Evolutionary conservation across 2,329 filamentous ascomycete genomes (phyloP).

Genomic region (Neurospora crassa): DNA sequence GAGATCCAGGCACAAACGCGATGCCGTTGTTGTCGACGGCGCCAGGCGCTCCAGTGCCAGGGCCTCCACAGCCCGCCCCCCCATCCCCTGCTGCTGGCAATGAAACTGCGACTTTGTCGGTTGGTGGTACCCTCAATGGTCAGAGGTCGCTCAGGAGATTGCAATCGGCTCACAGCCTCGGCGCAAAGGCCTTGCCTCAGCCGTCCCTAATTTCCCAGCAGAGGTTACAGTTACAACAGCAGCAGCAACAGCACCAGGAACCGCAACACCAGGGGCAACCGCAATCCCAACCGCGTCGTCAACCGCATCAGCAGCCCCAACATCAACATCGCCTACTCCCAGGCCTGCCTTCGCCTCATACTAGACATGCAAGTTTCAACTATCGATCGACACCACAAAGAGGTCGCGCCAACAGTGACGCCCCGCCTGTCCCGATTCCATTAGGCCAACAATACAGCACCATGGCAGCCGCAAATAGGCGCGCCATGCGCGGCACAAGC

Average conservation of each 20-base stretch:
- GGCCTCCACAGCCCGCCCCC: not conserved
- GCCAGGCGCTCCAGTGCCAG: not conserved
- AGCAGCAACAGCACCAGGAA: conserved; percentile 28
- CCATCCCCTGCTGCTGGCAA: not conserved
- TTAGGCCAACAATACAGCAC: conserved; percentile 14
- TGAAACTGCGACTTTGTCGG: not conserved
- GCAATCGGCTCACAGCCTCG: conserved; percentile 64
- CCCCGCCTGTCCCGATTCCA: conserved; percentile 25
- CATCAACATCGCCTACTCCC: conserved; percentile 20
- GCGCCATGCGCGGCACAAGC: conserved; percentile 35
- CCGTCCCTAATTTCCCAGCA: conserved; percentile 56
- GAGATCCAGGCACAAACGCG: not conserved
- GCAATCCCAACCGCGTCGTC: conserved; percentile 23
- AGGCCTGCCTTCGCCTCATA: conserved; percentile 25
- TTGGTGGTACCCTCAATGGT: conserved; percentile 34
- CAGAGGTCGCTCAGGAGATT: conserved; percentile 62
- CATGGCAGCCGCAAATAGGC: conserved; percentile 24
- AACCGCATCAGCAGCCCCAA: conserved; percentile 24
- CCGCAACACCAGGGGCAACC: conserved; percentile 35
- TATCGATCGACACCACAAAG: conserved; percentile 38
- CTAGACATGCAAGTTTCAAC: conserved; percentile 26
- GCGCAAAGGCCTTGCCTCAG: conserved; percentile 40
- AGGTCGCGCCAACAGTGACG: conserved; percentile 65
- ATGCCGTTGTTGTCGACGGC: not conserved
- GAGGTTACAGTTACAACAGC: conserved; percentile 33